Percentiles rank a stretch among this genome's conserved stretches.
phyloP scores from a whole-genome alignment of 129 eudicot species.

The Solidago caesia region DNA sequence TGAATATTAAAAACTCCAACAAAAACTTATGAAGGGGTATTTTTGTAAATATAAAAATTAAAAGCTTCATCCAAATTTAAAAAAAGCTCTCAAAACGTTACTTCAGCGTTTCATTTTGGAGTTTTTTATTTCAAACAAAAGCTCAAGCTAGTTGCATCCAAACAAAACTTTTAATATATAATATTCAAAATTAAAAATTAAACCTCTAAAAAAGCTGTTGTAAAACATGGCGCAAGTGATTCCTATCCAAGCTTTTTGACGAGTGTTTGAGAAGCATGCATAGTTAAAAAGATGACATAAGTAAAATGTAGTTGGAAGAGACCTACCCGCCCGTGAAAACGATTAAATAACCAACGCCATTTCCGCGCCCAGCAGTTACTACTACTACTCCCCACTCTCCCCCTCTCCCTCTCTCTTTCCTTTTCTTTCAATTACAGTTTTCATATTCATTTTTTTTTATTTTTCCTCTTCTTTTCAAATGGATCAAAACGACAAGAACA shows the following conservation, averaged over 20 bases:
- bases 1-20: too few species aligned
- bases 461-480: conserved; percentile 2
- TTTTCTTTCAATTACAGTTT: conserved; percentile 14
- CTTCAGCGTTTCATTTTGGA: too few species aligned
- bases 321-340: conserved; percentile 52
- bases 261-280: conserved; percentile 21
- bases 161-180: too few species aligned
- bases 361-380: conserved; percentile 59
- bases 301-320: not conserved
- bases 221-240: too few species aligned
- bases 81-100: too few species aligned
- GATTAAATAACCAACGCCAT: conserved; percentile 63
- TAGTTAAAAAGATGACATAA: not conserved
- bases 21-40: too few species aligned
- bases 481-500: conserved; percentile 8
- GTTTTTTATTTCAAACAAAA: too few species aligned
- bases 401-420: conserved; percentile 22
- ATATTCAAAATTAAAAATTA: too few species aligned
- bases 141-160: too few species aligned
- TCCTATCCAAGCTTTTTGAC: not conserved
- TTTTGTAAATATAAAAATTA: too few species aligned
- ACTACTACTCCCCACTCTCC: not conserved
- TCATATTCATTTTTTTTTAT: not conserved
- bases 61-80: too few species aligned
- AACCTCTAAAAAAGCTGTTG: too few species aligned